Conservation (phyloP, 1,139 yeast genomes). For the Taphrina populina region DNA sequence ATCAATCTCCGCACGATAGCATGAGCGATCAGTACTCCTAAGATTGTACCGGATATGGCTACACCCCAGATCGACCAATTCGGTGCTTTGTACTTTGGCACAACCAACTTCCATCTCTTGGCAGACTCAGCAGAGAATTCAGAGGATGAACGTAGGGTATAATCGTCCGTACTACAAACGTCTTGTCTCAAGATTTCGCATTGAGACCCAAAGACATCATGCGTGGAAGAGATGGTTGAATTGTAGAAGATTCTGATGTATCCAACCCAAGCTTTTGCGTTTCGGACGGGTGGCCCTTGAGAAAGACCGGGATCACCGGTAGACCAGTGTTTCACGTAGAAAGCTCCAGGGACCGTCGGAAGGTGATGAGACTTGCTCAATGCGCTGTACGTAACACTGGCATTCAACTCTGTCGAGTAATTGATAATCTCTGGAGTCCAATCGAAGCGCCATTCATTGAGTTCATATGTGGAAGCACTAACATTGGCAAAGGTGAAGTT, state of each 20-base stretch:
- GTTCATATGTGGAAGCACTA: conserved; percentile 1
- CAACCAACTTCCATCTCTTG: conserved; percentile 13
- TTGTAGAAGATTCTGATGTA: conserved; percentile 30
- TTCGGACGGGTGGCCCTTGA: conserved; percentile 9
- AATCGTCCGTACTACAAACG: conserved; percentile 22
- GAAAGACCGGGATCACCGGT: conserved; percentile 5
- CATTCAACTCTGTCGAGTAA: conserved; percentile 11
- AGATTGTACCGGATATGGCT: conserved; percentile 3
- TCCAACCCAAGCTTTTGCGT: conserved; percentile 14
- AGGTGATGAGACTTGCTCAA: not conserved
- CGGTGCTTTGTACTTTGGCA: conserved; percentile 13
- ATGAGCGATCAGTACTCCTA: conserved; percentile 9
- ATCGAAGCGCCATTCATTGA: conserved; percentile 28
- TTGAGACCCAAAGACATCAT: conserved; percentile 27
- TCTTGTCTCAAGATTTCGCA: conserved; percentile 14
- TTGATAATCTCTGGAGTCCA: conserved; percentile 10
- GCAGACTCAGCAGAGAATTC: conserved; percentile 17
- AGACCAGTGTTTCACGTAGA: conserved; percentile 32
- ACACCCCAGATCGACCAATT: conserved; percentile 27
- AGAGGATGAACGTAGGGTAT: conserved; percentile 23
- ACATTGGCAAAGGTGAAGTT: conserved; percentile 16
- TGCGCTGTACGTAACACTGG: conserved; percentile 3
- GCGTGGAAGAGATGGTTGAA: conserved; percentile 22
- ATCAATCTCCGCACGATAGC: conserved; percentile 21
- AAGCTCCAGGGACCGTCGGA: conserved; percentile 24